phyloP scores from a whole-genome alignment of 208 protist species.

The Trypanosoma brucei region DNA sequence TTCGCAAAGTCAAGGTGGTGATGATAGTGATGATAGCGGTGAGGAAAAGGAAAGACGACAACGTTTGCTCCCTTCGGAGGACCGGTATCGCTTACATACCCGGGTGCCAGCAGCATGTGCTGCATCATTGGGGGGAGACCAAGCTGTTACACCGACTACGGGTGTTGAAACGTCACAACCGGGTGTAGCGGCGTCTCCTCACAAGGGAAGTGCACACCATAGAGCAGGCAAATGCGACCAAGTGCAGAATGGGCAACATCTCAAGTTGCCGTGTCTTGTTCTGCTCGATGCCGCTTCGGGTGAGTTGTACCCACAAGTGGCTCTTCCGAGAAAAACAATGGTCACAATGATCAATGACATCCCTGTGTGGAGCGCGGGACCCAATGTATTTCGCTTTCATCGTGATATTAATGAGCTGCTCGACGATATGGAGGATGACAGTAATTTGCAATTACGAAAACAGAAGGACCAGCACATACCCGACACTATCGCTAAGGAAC shows the following conservation, averaged over 20 bases:
- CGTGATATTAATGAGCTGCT: slow-evolving; percentile 17
- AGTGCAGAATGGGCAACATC: slow-evolving; percentile 28
- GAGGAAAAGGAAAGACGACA: neutral
- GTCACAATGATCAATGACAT: slow-evolving; percentile 30
- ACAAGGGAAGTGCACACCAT: slow-evolving; percentile 2
- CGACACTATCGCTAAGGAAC: neutral
- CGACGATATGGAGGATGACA: neutral
- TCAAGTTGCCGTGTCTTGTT: slow-evolving; percentile 42
- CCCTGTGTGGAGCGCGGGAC: slow-evolving; percentile 38
- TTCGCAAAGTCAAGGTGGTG: slow-evolving; percentile 7
- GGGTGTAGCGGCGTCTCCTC: neutral
- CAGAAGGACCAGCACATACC: too few relatives aligned
- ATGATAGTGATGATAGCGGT: neutral
- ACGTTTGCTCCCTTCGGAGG: slow-evolving; percentile 3
- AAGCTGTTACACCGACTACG: neutral
- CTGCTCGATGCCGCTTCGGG: slow-evolving; percentile 52
- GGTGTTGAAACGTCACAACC: neutral
- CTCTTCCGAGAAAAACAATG: slow-evolving; percentile 30
- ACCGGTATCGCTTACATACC: slow-evolving; percentile 32
- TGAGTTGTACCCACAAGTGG: slow-evolving; percentile 64
- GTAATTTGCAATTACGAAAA: too few relatives aligned
- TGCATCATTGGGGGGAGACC: slow-evolving; percentile 27
- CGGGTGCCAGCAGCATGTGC: slow-evolving; percentile 44
- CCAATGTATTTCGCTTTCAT: slow-evolving; percentile 44
- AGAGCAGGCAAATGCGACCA: neutral